Base-by-base conservation (phyloP, 2,329 filamentous ascomycete species). In the Podosphaera xanthii region DNA sequence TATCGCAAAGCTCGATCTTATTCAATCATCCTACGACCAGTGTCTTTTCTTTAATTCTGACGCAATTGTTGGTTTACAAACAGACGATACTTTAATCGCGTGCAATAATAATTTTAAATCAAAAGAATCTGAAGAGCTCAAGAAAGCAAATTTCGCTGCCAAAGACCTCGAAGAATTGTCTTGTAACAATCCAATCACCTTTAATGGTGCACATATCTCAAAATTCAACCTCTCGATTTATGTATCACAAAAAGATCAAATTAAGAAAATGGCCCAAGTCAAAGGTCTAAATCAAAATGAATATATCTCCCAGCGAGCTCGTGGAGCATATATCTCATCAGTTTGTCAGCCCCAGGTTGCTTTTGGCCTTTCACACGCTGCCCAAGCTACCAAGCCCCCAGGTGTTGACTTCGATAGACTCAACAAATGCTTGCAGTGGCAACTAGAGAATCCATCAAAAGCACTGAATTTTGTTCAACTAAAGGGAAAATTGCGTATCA, bases 401-500 rank as follows among this genome's bases (percentile, higher is more conserved):
- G n/a, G n/a, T 35, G 9, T 8, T 35, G 57, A 50, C 33, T 14
- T 58, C 33, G 33, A 49, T 1, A 36, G 7, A 14, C 42, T 58
- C 1, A 58, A 58, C 34, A 58, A 49, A 35, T 34, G n/a, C 14
- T 6, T 58, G 14, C 31, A 50, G 33, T 58, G 34, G 44, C 46
- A 58, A n/a, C 35, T 48, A 2, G 57, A 58, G 4, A 58, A 58
- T 58, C 8, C 30, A 7, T 36, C 33, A 12, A 49, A 49, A 58
- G 40, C 5, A 22, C 22, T 58, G 12, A 58, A 48, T 6, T 58
- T 58, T 49, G 44, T 58, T 8, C 7, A 50, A 58, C 57, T 58
- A 12, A 36, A 48, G 34, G 40, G 42, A 12, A 58, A 49, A 42
- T 34, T 58, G 49, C 9, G 22, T 9, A 1, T 58, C 12, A 48